Base-by-base conservation (phyloP, 192 early-diverging fungal genomes). In the Coemansia sp. region DNA sequence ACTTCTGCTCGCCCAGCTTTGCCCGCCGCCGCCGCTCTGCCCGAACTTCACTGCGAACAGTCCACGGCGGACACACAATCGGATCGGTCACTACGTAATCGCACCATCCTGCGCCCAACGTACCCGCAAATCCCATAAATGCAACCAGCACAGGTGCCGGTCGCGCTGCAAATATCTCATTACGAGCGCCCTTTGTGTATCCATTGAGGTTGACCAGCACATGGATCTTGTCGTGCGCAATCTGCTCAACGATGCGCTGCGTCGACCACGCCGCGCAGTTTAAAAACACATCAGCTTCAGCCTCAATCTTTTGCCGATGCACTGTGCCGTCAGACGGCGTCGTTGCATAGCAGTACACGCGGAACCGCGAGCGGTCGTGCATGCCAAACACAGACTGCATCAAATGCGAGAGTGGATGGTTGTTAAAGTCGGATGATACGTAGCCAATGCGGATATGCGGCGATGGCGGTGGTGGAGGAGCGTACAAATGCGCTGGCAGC, bases 331-430 rank as follows among this genome's bases (percentile, higher is more conserved):
- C 95, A 5, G 86, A 67, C 9, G 89, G 82, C 7, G 92, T 90
- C 4, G 93, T 90, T 0, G 93, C 86, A 61, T 97, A 97, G 73
- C 93, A 93, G 61, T 75, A 88, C 12, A 96, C 83, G 38, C 85
- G 81, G 69, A 90, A 93, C 3, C 78, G 82, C 17, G 46, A 58
- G 44, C 85, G 84, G 70, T 94, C 86, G 74, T 97, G 95, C 82
- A 97, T 82, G 12, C 90, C 92, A 86, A 96, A 97, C 14, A 96
- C 92, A 6, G 90, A 93, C 82, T 94, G 92, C 93, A 95, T 95
- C 67, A 97, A 78, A 68, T 96, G 93, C 26, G 93, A 85, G 28
- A 96, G 70, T 8, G 95, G 94, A 65, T 97, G 95, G 72, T 96
- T 92, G 79, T 89, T 93, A 56, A 97, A 95, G 66, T 97, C 95